Conservation (phyloP, 768 basidiomycete genomes). For the Solioccasus polychromus region DNA sequence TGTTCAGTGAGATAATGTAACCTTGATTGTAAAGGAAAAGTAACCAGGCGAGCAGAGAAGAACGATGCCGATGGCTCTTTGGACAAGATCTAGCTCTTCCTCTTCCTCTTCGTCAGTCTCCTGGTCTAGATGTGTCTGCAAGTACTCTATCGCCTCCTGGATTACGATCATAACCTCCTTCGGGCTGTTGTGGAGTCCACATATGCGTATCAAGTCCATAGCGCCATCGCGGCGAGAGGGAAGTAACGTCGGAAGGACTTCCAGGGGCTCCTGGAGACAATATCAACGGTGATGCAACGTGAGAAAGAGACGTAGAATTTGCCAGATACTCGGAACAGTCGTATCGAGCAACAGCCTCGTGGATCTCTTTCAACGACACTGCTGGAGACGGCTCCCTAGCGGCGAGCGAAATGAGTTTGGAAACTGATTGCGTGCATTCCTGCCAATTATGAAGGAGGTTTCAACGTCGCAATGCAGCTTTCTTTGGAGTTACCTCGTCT, state of each 20-base stretch:
- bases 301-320: background rate
- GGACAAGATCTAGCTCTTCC: constrained; percentile 5
- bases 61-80: constrained; percentile 15
- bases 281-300: background rate
- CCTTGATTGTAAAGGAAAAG: background rate
- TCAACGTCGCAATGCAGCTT: background rate
- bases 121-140: constrained; percentile 18
- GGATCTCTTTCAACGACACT: constrained; percentile 18
- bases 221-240: constrained; percentile 29
- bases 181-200: constrained; percentile 31
- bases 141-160: constrained; percentile 37
- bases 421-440: constrained; percentile 17
- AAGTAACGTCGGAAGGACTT: constrained; percentile 36
- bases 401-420: constrained; percentile 21
- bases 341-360: constrained; percentile 14
- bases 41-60: constrained; percentile 24
- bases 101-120: constrained; percentile 19
- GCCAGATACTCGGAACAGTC: constrained; percentile 19
- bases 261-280: constrained; percentile 37
- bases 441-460: background rate
- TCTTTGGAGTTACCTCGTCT: constrained; percentile 19
- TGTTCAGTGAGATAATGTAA: background rate
- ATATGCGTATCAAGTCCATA: constrained; percentile 30
- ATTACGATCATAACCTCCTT: constrained; percentile 43
- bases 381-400: background rate